Evolutionary conservation across 2,329 filamentous ascomycete genomes (phyloP).

Genomic region (Xylariales sp.): DNA sequence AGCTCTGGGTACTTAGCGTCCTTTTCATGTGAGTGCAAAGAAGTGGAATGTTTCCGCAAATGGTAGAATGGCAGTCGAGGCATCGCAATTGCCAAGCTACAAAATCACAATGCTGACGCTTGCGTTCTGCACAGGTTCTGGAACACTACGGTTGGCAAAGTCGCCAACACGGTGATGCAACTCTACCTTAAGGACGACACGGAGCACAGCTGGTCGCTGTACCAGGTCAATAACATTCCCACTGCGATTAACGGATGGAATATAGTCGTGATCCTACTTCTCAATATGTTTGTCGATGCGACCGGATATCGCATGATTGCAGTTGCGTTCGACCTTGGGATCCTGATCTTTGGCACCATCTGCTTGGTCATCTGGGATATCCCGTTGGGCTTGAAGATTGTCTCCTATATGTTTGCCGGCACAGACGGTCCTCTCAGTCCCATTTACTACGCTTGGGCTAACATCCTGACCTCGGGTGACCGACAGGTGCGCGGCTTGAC

Average conservation of each 20-base stretch:
- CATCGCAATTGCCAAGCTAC: no score
- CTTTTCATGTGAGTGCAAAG: constrained; percentile 19
- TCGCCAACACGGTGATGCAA: constrained; percentile 22
- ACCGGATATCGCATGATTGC: constrained; percentile 26
- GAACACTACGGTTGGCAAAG: constrained; percentile 22
- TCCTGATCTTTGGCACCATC: constrained; percentile 25
- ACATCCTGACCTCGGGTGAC: constrained; percentile 26
- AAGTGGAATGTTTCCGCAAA: no score
- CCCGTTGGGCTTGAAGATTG: constrained; percentile 24
- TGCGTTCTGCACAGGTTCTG: constrained; percentile 13
- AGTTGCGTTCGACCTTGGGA: constrained; percentile 22
- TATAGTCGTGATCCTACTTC: constrained; percentile 18
- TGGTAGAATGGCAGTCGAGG: no score
- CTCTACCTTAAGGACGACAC: constrained; percentile 21
- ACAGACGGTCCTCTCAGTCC: constrained; percentile 29
- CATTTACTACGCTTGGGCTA: constrained; percentile 30
- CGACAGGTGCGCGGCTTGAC: constrained; percentile 28
- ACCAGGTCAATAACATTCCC: constrained; percentile 24
- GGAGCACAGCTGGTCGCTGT: constrained; percentile 19
- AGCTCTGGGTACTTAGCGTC: constrained; percentile 21
- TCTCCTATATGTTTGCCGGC: constrained; percentile 29
- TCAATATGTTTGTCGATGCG: constrained; percentile 24
- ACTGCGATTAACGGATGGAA: constrained; percentile 24
- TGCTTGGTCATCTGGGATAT: constrained; percentile 26
- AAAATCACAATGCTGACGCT: background rate